Conservation (phyloP, 2,329 filamentous ascomycete genomes). For the Verticillium nubilum region DNA sequence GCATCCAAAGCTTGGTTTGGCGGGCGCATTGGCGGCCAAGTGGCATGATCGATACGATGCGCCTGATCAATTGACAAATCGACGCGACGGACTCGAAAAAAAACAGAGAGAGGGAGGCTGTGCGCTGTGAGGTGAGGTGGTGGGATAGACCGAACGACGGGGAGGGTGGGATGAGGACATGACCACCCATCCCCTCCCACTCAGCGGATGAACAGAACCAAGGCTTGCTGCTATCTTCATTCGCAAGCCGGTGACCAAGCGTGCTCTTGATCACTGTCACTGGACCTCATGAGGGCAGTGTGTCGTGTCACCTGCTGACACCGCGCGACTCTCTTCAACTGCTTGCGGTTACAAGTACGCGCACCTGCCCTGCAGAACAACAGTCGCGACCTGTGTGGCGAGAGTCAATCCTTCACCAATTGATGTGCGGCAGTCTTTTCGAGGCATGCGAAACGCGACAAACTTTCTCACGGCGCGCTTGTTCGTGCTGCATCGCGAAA, state of each 20-base stretch:
- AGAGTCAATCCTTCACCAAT: background rate
- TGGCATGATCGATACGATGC: background rate
- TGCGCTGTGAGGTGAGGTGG: background rate
- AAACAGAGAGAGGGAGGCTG: background rate
- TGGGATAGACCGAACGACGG: background rate
- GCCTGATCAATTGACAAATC: background rate
- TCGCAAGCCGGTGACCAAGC: background rate
- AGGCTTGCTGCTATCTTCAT: background rate
- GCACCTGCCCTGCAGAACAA: background rate
- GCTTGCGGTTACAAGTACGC: background rate
- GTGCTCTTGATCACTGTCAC: too few relatives aligned
- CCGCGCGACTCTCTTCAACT: background rate
- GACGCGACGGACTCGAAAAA: background rate
- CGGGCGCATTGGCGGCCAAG: background rate
- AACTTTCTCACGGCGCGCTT: background rate
- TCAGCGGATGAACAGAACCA: background rate
- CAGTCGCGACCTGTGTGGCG: background rate
- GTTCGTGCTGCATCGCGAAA: background rate
- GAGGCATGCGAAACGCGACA: background rate
- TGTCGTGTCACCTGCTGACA: background rate
- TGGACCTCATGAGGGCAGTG: background rate
- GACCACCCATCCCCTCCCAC: background rate
- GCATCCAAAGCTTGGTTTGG: background rate
- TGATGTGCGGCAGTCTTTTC: background rate
- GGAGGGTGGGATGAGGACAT: background rate